Evolutionary conservation across 2,329 filamentous ascomycete species (phyloP).

Genomic region (Penicillium sp.): DNA sequence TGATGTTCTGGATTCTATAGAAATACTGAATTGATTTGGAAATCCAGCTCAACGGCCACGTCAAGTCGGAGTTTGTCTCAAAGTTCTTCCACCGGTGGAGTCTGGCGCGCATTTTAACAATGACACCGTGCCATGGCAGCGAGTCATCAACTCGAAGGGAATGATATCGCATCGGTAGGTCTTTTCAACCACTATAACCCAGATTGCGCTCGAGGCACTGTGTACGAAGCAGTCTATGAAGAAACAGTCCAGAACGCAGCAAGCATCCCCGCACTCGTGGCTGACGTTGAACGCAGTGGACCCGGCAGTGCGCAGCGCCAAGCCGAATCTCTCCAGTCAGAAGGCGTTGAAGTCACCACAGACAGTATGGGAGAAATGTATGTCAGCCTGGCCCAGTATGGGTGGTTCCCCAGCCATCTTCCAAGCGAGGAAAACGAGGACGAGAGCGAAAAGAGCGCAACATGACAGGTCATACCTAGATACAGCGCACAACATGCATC

Average conservation of each 20-base stretch:
- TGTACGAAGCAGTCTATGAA: neutral
- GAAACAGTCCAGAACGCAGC: neutral
- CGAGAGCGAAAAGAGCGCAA: neutral
- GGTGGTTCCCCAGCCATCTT: constrained; percentile 54
- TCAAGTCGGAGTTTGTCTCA: constrained; percentile 88
- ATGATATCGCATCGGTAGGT: constrained; percentile 78
- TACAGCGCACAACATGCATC: neutral
- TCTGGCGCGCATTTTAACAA: constrained; percentile 63
- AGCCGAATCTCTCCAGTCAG: constrained; percentile 40
- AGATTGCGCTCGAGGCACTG: too few relatives aligned
- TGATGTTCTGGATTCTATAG: neutral
- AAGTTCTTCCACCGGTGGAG: constrained; percentile 68
- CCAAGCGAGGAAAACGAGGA: constrained; percentile 46
- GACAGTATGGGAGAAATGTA: constrained; percentile 48
- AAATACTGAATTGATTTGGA: neutral
- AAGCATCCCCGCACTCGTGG: neutral
- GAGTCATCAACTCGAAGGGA: constrained; percentile 86
- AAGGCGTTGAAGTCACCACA: constrained; percentile 45
- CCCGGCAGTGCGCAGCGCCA: constrained; percentile 47
- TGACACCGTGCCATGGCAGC: constrained; percentile 87
- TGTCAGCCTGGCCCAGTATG: constrained; percentile 45
- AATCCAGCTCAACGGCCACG: constrained; percentile 67
- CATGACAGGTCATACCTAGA: neutral
- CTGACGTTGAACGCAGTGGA: constrained; percentile 30
- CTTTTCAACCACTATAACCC: neutral